phyloP scores from a whole-genome alignment of 306 rosid genomes.

The Gastrolobium villosum region DNA sequence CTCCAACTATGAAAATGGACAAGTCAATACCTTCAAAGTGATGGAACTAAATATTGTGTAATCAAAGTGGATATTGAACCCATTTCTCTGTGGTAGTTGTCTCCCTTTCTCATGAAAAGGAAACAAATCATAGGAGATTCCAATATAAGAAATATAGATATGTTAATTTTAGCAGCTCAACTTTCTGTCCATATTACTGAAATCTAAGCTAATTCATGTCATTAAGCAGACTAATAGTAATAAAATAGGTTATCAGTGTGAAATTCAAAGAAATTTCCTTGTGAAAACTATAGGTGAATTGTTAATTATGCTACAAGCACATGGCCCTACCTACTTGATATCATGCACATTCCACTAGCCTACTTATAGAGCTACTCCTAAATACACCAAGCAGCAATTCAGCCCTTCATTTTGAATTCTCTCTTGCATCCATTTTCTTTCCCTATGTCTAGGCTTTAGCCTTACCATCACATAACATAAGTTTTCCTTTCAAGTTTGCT shows the following conservation, averaged over 20 bases:
- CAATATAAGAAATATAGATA: background rate
- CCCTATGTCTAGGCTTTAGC: slow-evolving; percentile 14
- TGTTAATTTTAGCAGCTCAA: background rate
- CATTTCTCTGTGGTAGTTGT: slow-evolving; percentile 20
- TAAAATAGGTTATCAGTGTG: too few species aligned
- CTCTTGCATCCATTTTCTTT: slow-evolving; percentile 29
- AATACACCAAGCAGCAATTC: slow-evolving; percentile 36
- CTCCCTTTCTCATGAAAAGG: slow-evolving; percentile 35
- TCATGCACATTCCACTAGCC: slow-evolving; percentile 57
- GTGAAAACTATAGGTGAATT: slow-evolving; percentile 40
- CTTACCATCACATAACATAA: slow-evolving; percentile 17
- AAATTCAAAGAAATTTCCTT: background rate
- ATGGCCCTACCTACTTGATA: slow-evolving; percentile 61
- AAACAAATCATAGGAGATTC: slow-evolving; percentile 26
- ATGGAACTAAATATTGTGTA: slow-evolving; percentile 24
- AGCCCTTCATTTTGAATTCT: slow-evolving; percentile 44
- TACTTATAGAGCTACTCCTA: slow-evolving; percentile 54
- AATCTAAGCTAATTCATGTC: background rate
- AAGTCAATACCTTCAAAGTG: slow-evolving; percentile 10
- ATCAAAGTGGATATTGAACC: slow-evolving; percentile 38
- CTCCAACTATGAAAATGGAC: slow-evolving; percentile 10
- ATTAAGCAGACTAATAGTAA: background rate
- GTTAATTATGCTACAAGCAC: slow-evolving; percentile 45
- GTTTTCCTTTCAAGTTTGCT: slow-evolving; percentile 39
- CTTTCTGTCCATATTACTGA: slow-evolving; percentile 1